Conservation (phyloP, 768 basidiomycete genomes). For the Boletus subcaerulescens region DNA sequence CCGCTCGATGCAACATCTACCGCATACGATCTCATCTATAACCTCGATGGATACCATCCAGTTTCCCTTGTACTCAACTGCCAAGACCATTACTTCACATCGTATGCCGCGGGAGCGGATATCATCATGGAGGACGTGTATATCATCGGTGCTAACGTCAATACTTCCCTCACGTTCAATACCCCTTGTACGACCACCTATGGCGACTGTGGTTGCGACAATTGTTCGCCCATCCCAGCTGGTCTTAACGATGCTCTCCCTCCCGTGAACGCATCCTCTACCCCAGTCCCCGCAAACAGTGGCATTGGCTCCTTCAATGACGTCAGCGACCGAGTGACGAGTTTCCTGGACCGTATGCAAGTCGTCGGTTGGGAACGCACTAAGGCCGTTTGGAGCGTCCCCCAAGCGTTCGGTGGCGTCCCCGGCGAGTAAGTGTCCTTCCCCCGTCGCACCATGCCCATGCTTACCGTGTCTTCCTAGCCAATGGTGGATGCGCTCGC, state of each 20-base stretch:
- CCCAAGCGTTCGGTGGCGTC: slow-evolving; percentile 66
- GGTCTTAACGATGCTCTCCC: slow-evolving; percentile 38
- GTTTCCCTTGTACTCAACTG: slow-evolving; percentile 64
- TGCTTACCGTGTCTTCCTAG: slow-evolving; percentile 4
- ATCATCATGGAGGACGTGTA: slow-evolving; percentile 65
- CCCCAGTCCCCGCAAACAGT: slow-evolving; percentile 19
- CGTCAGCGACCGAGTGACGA: slow-evolving; percentile 63
- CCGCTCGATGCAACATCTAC: slow-evolving; percentile 52
- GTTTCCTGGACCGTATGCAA: slow-evolving; percentile 54
- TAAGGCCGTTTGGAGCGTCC: slow-evolving; percentile 73
- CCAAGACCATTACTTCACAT: slow-evolving; percentile 59
- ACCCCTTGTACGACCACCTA: slow-evolving; percentile 62
- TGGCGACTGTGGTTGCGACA: slow-evolving; percentile 73
- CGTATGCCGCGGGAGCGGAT: slow-evolving; percentile 62
- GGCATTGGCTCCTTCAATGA: slow-evolving; percentile 50
- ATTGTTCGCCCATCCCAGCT: slow-evolving; percentile 44
- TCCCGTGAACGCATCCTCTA: slow-evolving; percentile 18
- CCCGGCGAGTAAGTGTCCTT: slow-evolving; percentile 28
- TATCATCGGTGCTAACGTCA: slow-evolving; percentile 53
- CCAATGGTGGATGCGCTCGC: slow-evolving; percentile 58
- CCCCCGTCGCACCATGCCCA: neutral
- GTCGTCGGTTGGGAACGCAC: slow-evolving; percentile 64
- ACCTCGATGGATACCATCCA: slow-evolving; percentile 65
- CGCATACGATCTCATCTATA: slow-evolving; percentile 57
- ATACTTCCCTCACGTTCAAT: slow-evolving; percentile 55